These are phyloP conservation scores for Skeletonema tropicum DNA, from an alignment of 108 stramenopile genomes.

Conservation along the genomic window DNA sequence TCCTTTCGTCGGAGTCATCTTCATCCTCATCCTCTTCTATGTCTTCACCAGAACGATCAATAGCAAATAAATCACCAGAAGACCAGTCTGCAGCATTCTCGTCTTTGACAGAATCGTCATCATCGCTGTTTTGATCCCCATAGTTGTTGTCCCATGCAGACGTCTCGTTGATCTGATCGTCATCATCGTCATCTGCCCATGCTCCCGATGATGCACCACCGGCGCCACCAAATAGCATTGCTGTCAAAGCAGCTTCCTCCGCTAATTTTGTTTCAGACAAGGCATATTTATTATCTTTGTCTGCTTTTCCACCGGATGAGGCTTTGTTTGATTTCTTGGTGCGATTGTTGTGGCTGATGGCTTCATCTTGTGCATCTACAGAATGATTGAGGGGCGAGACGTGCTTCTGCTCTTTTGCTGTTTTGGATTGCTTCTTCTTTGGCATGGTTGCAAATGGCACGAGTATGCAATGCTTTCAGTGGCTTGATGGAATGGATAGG, in stretches of 20 bases:
- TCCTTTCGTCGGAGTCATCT: background rate
- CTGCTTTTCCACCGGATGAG: constrained; percentile 11
- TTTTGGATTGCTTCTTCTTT: constrained; percentile 6
- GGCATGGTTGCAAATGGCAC: background rate
- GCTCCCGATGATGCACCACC: background rate
- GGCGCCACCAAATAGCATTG: constrained; percentile 28
- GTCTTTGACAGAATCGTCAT: background rate
- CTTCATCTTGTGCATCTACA: background rate
- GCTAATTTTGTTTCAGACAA: constrained; percentile 25
- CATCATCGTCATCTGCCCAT: constrained; percentile 12
- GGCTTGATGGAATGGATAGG: background rate
- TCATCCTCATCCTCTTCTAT: constrained; percentile 31
- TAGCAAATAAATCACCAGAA: constrained; percentile 34
- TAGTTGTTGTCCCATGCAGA: constrained; percentile 5
- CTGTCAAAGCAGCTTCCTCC: constrained; percentile 29
- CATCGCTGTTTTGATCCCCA: constrained; percentile 2
- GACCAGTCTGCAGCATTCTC: background rate
- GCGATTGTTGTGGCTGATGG: background rate
- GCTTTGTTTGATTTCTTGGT: background rate
- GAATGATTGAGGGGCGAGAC: constrained; percentile 18
- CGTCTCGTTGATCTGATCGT: constrained; percentile 17
- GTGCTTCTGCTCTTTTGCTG: background rate
- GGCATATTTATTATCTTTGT: constrained; percentile 2
- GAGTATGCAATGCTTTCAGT: background rate
- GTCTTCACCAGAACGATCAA: constrained; percentile 41